A percentile compares a stretch with the other conserved stretches of the same genome.
phyloP scores from a whole-genome alignment of 140 eudicot genomes.

The Senecio squalidus region DNA sequence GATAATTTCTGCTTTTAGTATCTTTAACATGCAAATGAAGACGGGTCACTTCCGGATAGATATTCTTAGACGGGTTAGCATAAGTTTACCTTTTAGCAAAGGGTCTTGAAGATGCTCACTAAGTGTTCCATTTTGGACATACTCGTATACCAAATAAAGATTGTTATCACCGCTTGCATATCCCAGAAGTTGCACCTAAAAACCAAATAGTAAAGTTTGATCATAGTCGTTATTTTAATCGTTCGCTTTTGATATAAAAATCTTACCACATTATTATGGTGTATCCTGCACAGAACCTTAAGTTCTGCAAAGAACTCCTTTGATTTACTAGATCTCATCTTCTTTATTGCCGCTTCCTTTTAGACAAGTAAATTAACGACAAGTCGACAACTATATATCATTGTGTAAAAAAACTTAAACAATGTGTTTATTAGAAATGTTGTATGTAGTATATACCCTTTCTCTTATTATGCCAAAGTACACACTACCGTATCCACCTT shows the following conservation, averaged over 20 bases:
- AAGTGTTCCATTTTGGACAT: conserved; percentile 54
- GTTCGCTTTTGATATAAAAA: not conserved
- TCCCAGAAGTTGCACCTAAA: conserved; percentile 66
- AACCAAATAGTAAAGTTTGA: not conserved
- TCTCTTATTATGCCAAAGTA: conserved; percentile 54
- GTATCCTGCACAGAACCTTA: conserved; percentile 68
- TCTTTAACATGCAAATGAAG: too few relatives aligned
- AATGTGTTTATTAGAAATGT: not conserved
- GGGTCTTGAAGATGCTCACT: conserved; percentile 62
- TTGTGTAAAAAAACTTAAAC: not conserved
- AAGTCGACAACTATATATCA: too few relatives aligned
- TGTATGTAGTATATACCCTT: conserved; percentile 34
- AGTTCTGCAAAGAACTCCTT: conserved; percentile 73
- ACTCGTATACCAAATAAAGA: conserved; percentile 60
- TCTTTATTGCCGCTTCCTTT: conserved; percentile 70
- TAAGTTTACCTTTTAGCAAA: conserved; percentile 37
- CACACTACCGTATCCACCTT: conserved; percentile 63
- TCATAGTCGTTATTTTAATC: not conserved
- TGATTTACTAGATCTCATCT: conserved; percentile 60
- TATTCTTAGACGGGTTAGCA: not conserved
- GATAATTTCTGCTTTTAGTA: conserved; percentile 21
- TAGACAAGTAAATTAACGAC: conserved; percentile 9
- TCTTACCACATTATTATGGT: conserved; percentile 70
- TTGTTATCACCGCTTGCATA: conserved; percentile 64
- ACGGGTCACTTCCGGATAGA: too few relatives aligned